Percentiles rank a stretch among this genome's conserved stretches.
phyloP scores from a whole-genome alignment of 176 grass and related monocot genomes.

The Melocanna baccifera region DNA sequence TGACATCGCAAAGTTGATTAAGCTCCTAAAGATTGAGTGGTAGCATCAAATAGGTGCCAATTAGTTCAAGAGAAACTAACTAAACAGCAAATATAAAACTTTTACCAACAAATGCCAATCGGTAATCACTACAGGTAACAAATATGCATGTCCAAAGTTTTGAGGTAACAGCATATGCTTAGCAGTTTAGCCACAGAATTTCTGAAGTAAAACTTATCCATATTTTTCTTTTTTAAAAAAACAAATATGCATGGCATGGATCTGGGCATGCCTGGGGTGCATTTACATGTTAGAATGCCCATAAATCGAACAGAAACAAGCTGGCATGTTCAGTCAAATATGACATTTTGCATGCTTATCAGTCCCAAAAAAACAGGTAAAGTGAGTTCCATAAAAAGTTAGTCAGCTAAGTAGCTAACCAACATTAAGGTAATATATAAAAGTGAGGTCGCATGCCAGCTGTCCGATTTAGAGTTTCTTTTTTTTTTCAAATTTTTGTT shows the following conservation, averaged over 20 bases:
- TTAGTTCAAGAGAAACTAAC: slow-evolving; percentile 20
- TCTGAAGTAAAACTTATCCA: background rate
- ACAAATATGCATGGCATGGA: slow-evolving; percentile 13
- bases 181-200: slow-evolving; percentile 1
- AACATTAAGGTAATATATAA: background rate
- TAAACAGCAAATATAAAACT: background rate
- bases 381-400: background rate
- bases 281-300: background rate
- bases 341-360: background rate
- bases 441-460: background rate
- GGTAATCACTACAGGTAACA: background rate
- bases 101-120: slow-evolving; percentile 9
- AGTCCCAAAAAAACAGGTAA: background rate
- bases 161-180: slow-evolving; percentile 16
- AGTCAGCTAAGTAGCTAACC: background rate
- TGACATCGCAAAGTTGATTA: slow-evolving; percentile 82
- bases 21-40: slow-evolving; percentile 60
- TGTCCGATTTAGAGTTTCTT: background rate
- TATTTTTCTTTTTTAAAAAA: background rate
- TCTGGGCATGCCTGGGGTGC: background rate
- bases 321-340: slow-evolving; percentile 7
- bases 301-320: slow-evolving; percentile 12
- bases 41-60: slow-evolving; percentile 15
- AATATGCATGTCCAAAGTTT: background rate
- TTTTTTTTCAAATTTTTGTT: background rate